A percentile compares a stretch with the other conserved stretches of the same genome.
Evolutionary conservation across 768 basidiomycete species (phyloP).

Genomic region (Kwoniella botswanensis): DNA sequence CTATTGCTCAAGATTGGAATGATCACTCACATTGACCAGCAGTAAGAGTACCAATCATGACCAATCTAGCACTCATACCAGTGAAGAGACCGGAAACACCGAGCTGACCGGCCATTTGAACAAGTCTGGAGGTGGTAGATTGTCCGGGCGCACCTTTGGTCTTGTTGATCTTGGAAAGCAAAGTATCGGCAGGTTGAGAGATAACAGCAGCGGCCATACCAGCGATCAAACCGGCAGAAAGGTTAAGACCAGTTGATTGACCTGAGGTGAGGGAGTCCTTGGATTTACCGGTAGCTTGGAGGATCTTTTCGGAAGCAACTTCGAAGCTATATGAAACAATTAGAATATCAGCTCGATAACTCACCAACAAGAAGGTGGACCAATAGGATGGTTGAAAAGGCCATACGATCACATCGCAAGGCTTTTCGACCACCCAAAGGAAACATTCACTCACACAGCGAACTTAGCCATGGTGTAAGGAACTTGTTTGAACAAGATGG

Average conservation of each 20-base stretch:
- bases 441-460: conserved; percentile 77
- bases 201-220: conserved; percentile 92
- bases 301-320: conserved; percentile 85
- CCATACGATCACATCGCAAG: background rate
- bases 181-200: conserved; percentile 92
- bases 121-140: conserved; percentile 57
- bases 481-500: conserved; percentile 69
- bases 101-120: conserved; percentile 60
- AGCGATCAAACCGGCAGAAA: conserved; percentile 88
- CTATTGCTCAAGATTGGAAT: no score
- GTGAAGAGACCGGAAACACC: conserved; percentile 60
- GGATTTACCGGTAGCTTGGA: conserved; percentile 75
- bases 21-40: conserved; percentile 59
- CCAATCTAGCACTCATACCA: conserved; percentile 59
- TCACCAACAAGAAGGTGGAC: no score
- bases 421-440: background rate
- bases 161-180: conserved; percentile 91
- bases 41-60: conserved; percentile 62
- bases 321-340: conserved; percentile 65
- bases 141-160: conserved; percentile 62
- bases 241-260: conserved; percentile 69
- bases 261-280: conserved; percentile 70
- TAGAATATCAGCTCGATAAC: background rate
- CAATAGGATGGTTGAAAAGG: background rate
- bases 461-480: conserved; percentile 99